Evolutionary conservation across 169 alveolate species (phyloP), one percentile per base, ranked within the genome.

Genomic region (Toxoplasma gondii): DNA sequence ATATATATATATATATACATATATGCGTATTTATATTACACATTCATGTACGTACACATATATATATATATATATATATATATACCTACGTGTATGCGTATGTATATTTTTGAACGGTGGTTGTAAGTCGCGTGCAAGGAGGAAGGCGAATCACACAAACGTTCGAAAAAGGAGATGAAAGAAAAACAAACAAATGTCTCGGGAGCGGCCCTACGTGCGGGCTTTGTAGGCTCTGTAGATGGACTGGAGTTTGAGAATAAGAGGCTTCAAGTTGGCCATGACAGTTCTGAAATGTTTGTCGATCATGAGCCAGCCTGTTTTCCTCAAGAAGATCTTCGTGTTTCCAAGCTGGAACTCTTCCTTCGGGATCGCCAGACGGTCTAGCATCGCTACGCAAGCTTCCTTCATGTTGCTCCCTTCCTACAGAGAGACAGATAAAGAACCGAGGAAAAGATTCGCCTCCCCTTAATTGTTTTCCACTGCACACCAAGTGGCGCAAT

Each of bases 291-390:
- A 94, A 82, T 88, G 94, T 58, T 95, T 69, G 58, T 96, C 97
- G 29, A 96, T 95, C 67, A 96, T 93, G 22, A 96, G 88, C 97
- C 97, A 96, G 49, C 97, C 97, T 5, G 90, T 93, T 70, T 96
- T 96, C 31, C 96, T 94, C 88, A 96, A 81, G 49, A 96, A 96
- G 39, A 96, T 88, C 38, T 94, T 96, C 16, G 97, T 84, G 36
- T 74, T 86, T 54, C 97, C 97, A 31, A 96, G 93, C 93, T 96
- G 96, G 90, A 88, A 96, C 84, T 96, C 95, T 0, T 90, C n/a
- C 80, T 94, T 96, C 36, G 97, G 97, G 24, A 96, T 93, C 12
- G 88, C 90, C 91, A 96, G 91, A 4, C 92, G 64, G 43, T 94
- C 96, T 39, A 92, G 83, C 97, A 96, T 96, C 44, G 96, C 93